Conservation (phyloP, 805 yeast genomes). For the Monosporozyma aquatica region DNA sequence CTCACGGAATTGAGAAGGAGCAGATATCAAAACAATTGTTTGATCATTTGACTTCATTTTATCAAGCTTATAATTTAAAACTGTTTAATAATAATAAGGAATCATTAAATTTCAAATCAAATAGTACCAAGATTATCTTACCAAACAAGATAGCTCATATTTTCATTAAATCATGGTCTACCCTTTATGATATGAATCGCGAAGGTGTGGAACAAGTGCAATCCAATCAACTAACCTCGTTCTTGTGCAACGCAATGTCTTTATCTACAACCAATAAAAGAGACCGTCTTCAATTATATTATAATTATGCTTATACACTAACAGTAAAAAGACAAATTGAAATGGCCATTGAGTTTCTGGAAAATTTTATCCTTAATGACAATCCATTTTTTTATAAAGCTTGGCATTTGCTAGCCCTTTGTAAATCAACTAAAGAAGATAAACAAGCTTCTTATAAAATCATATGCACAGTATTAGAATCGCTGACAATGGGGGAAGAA, state of each 20-base stretch:
- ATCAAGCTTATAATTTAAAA: conserved; percentile 9
- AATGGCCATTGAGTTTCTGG: conserved; percentile 39
- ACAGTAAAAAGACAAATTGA: conserved; percentile 37
- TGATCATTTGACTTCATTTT: conserved; percentile 11
- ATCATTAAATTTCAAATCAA: conserved; percentile 17
- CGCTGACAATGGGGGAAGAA: conserved; percentile 29
- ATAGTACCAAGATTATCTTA: conserved; percentile 11
- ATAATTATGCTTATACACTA: conserved; percentile 41
- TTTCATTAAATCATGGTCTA: conserved; percentile 20
- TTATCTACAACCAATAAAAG: conserved; percentile 6
- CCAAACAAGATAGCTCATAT: conserved; percentile 15
- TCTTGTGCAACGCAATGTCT: conserved; percentile 23
- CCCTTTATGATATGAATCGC: conserved; percentile 15
- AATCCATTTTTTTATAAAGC: conserved; percentile 49
- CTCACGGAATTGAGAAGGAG: conserved; percentile 11
- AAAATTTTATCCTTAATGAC: conserved; percentile 38
- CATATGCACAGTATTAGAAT: conserved; percentile 42
- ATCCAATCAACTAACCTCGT: conserved; percentile 12
- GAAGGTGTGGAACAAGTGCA: conserved; percentile 11
- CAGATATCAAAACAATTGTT: conserved; percentile 8
- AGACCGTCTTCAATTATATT: conserved; percentile 16
- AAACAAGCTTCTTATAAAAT: conserved; percentile 48
- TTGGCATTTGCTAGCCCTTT: conserved; percentile 58
- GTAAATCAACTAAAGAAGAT: conserved; percentile 55
- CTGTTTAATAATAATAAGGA: conserved; percentile 7